A percentile compares a stretch with the other conserved stretches of the same genome.
Conservation (phyloP, 192 early-diverging fungal species). For the Borealophlyctis nickersoniae region DNA sequence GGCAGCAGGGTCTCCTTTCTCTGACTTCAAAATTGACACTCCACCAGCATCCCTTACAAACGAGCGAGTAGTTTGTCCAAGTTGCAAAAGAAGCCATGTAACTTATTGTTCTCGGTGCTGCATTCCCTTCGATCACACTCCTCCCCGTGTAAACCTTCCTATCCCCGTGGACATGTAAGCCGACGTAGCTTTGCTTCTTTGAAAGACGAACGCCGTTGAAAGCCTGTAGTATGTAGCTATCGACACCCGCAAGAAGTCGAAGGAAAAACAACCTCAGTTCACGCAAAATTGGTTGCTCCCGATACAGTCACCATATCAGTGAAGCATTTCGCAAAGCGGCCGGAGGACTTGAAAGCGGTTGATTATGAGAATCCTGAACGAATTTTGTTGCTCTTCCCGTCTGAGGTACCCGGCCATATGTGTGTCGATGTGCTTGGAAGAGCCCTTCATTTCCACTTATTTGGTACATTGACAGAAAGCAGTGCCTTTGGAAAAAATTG, state of each 20-base stretch:
- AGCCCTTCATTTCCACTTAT: conserved; percentile 1
- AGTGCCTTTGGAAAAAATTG: conserved; percentile 53
- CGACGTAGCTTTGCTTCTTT: not conserved
- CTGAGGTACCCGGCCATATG: no score
- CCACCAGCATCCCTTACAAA: conserved; percentile 8
- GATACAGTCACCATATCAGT: conserved; percentile 63
- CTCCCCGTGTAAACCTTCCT: conserved; percentile 68
- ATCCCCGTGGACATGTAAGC: conserved; percentile 69
- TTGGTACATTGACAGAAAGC: conserved; percentile 47
- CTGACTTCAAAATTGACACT: not conserved
- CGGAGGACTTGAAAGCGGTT: not conserved
- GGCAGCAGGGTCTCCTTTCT: no score
- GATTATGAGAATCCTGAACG: conserved; percentile 61
- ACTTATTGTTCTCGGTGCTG: conserved; percentile 75
- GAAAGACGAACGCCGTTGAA: not conserved
- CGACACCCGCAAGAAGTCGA: conserved; percentile 77
- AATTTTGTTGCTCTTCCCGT: conserved; percentile 80
- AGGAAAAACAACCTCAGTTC: conserved; percentile 85
- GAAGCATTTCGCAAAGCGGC: conserved; percentile 38
- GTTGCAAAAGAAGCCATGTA: conserved; percentile 63
- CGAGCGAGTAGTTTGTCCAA: conserved; percentile 49
- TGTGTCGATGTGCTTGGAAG: no score
- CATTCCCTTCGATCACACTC: conserved; percentile 44
- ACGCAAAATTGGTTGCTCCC: conserved; percentile 75
- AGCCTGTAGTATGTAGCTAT: conserved; percentile 39